Evolutionary conservation across 441 rosid species (phyloP), one percentile per base, ranked within the genome.

Genomic region (Dalechampia spathulata): DNA sequence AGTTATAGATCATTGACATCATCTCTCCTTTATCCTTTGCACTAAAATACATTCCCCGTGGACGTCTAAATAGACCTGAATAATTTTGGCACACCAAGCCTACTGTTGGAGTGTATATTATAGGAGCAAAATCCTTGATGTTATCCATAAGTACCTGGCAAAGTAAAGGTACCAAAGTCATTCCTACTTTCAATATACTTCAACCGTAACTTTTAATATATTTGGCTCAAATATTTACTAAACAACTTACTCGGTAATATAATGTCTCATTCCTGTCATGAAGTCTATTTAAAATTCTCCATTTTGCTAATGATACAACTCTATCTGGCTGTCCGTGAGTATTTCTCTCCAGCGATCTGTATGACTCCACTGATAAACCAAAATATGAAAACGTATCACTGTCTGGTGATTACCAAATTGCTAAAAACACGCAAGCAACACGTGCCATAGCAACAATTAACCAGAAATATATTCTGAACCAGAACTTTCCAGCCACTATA

Each of bases 1-100:
- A 93, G 57, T 93, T 93, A 60, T 93, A 93, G 38, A 93, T 89
- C 99, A 93, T 93, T 27, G 99, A 89, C 97, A 89, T 87, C 99
- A 93, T 93, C 75, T 93, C 97, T 69, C 99, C 99, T 65, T 87
- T 93, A 73, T 93, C 99, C 79, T 83, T 89, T 44, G 96, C 99
- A 64, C 99, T 87, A 74, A 93, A 93, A 77, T 93, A 93, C 99
- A 93, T 93, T 51, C 99, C 99, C 60, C 97, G 87, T 4, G 99
- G 99, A 26, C 99, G 96, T 72, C 99, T 83, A 64, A 83, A 93
- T 55, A 93, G 64, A 28, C 99, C 99, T 3, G 99, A 93, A 75
- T 89, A 93, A 68, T 93, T 93, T 72, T 93, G 99, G 64, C 99
- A 93, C 12, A 89, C 99, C 63, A 89, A 69, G 48, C 99, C 99